Percentiles rank a stretch among this genome's conserved stretches.
phyloP scores from a whole-genome alignment of 2,329 filamentous ascomycete species.

The Colletotrichum nymphaeae region DNA sequence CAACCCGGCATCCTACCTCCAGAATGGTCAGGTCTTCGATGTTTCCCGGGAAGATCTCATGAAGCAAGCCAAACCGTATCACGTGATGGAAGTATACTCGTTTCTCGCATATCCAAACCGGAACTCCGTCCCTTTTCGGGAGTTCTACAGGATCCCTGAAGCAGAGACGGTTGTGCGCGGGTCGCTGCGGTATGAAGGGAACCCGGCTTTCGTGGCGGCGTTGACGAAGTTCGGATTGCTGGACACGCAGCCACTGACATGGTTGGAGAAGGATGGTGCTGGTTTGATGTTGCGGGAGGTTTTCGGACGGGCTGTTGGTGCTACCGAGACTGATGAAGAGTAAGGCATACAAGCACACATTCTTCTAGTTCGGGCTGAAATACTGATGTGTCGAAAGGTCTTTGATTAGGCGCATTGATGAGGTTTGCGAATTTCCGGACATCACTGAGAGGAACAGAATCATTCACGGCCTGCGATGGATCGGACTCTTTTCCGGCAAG shows the following conservation, averaged over 20 bases:
- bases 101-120: constrained; percentile 80
- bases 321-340: constrained; percentile 79
- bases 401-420: constrained; percentile 69
- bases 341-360: background rate
- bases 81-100: constrained; percentile 65
- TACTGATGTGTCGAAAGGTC: background rate
- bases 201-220: constrained; percentile 75
- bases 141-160: constrained; percentile 77
- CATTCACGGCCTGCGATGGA: constrained; percentile 73
- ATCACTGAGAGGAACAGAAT: constrained; percentile 73
- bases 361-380: too few relatives aligned
- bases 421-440: constrained; percentile 69
- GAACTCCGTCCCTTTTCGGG: constrained; percentile 73
- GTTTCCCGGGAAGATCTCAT: constrained; percentile 64
- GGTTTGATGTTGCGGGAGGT: constrained; percentile 79
- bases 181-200: constrained; percentile 75
- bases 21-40: constrained; percentile 67
- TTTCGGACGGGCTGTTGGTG: constrained; percentile 73
- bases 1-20: constrained; percentile 74
- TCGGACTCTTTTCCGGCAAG: constrained; percentile 64
- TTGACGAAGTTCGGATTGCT: constrained; percentile 78
- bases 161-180: constrained; percentile 75
- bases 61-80: constrained; percentile 75
- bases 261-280: constrained; percentile 85
- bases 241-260: constrained; percentile 8